Percentiles rank a stretch among this genome's conserved stretches.
phyloP scores from a whole-genome alignment of 192 early-diverging fungal genomes.

The Backusella mclennaniae region DNA sequence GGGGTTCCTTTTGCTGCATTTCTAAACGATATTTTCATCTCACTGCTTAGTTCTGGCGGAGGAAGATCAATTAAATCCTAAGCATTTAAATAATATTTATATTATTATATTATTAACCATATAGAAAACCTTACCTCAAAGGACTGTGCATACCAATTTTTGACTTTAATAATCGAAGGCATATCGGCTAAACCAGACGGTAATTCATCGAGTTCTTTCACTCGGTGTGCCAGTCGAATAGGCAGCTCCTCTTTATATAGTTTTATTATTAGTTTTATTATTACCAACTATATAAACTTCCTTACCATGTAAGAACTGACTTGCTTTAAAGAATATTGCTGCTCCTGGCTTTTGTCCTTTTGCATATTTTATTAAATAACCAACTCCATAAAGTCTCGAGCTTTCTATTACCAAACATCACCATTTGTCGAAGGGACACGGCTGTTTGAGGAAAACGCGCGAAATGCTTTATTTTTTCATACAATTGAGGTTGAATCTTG shows the following conservation, averaged over 20 bases:
- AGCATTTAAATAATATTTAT: neutral
- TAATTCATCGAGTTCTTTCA: conserved; percentile 91
- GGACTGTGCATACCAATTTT: conserved; percentile 93
- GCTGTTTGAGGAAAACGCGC: conserved; percentile 87
- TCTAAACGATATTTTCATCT: conserved; percentile 13
- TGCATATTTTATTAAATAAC: conserved; percentile 1
- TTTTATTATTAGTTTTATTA: neutral
- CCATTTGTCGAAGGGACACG: conserved; percentile 92
- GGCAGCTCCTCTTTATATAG: conserved; percentile 74
- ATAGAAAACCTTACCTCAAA: conserved; percentile 57
- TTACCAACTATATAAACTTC: neutral
- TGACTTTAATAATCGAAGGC: conserved; percentile 85
- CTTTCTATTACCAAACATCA: conserved; percentile 78
- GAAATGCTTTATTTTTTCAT: conserved; percentile 76
- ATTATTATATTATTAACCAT: neutral
- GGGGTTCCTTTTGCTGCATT: neutral
- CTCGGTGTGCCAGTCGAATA: conserved; percentile 88
- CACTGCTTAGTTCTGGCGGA: conserved; percentile 13
- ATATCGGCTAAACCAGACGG: conserved; percentile 86
- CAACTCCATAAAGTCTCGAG: neutral
- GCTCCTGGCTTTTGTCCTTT: conserved; percentile 69
- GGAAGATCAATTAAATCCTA: conserved; percentile 39
- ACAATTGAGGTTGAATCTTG: conserved; percentile 57
- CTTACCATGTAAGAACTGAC: conserved; percentile 68
- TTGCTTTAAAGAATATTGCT: conserved; percentile 69